Percentiles rank a stretch among this genome's conserved stretches.
phyloP scores from a whole-genome alignment of 441 rosid species.

The Iberis amara region DNA sequence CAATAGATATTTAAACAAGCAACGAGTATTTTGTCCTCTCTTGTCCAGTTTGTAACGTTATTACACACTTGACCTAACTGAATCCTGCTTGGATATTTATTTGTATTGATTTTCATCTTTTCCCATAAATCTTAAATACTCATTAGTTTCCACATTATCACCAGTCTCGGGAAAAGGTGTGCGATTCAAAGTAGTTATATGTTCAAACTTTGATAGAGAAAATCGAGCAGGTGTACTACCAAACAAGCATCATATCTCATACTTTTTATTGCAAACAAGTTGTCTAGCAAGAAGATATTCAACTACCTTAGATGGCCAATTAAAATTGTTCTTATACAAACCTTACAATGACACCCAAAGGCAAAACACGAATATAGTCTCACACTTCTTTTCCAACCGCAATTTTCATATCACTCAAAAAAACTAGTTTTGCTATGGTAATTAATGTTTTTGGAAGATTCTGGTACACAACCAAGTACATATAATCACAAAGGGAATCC shows the following conservation, averaged over 20 bases:
- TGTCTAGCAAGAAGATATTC: constrained; percentile 6
- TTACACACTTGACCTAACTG: neutral
- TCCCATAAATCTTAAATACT: neutral
- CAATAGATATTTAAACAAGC: no score
- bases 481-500: neutral
- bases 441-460: neutral
- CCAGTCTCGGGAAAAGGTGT: neutral
- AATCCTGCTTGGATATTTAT: neutral
- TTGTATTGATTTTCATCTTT: neutral
- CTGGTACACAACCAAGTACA: neutral
- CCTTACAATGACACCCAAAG: neutral
- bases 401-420: neutral
- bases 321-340: neutral
- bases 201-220: neutral
- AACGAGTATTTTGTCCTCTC: neutral
- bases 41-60: neutral
- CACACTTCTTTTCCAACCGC: neutral
- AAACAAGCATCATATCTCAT: constrained; percentile 1
- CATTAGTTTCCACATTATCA: neutral
- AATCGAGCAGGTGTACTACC: constrained; percentile 6
- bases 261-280: neutral
- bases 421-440: neutral
- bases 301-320: constrained; percentile 1
- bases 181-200: neutral
- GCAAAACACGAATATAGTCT: neutral